Evolutionary conservation across 805 yeast species (phyloP).

Genomic region (Lipomyces chichibuensis): DNA sequence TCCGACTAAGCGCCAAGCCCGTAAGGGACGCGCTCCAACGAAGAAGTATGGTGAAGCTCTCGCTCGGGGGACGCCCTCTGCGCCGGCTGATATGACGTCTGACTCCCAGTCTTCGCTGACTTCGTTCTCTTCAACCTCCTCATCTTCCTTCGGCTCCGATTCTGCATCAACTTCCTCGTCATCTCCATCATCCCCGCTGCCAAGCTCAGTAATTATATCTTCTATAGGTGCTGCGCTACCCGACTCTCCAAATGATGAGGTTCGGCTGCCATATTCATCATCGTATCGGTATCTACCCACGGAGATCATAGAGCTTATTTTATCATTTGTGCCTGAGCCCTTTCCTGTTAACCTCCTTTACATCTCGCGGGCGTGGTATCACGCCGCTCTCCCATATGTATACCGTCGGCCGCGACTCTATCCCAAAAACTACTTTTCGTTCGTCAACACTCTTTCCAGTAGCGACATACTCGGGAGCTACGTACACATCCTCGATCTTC

Average conservation of each 20-base stretch:
- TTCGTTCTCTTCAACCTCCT: slow-evolving; percentile 43
- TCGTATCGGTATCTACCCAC: slow-evolving; percentile 68
- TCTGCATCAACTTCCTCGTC: slow-evolving; percentile 17
- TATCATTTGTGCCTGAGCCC: slow-evolving; percentile 77
- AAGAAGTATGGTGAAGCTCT: slow-evolving; percentile 32
- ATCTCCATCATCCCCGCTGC: slow-evolving; percentile 22
- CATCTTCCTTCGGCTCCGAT: slow-evolving; percentile 14
- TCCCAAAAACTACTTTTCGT: slow-evolving; percentile 68
- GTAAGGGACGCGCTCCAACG: slow-evolving; percentile 38
- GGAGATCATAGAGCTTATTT: slow-evolving; percentile 72
- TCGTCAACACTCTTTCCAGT: slow-evolving; percentile 62
- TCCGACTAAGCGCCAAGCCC: slow-evolving; percentile 37
- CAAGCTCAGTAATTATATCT: slow-evolving; percentile 15
- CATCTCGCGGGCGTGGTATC: slow-evolving; percentile 65
- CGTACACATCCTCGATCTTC: slow-evolving; percentile 70
- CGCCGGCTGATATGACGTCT: slow-evolving; percentile 5
- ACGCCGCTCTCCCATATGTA: slow-evolving; percentile 61
- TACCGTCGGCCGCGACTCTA: slow-evolving; percentile 66
- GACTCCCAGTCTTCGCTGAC: slow-evolving; percentile 43
- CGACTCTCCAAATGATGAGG: slow-evolving; percentile 42
- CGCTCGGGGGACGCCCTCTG: background rate
- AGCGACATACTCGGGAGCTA: slow-evolving; percentile 53
- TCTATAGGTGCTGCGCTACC: slow-evolving; percentile 7
- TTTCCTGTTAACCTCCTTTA: slow-evolving; percentile 24
- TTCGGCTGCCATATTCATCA: slow-evolving; percentile 52